Percentiles rank a stretch among this genome's conserved stretches.
Conservation (phyloP, 768 basidiomycete species). For the Pulveroboletus sp. region DNA sequence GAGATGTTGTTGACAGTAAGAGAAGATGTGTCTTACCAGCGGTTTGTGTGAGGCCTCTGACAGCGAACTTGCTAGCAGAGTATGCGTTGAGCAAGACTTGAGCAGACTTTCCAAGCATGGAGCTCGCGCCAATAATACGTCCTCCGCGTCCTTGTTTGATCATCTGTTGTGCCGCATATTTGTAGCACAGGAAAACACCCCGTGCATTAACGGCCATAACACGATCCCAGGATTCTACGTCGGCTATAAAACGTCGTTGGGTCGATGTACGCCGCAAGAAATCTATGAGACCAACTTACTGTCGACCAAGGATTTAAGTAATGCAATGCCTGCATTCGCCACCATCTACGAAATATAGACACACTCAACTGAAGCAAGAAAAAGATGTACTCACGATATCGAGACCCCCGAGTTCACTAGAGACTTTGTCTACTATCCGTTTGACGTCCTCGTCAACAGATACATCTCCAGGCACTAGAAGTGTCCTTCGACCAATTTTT, state of each 20-base stretch:
- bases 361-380: neutral
- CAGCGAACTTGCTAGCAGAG: conserved; percentile 14
- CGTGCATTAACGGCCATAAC: conserved; percentile 15
- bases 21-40: conserved; percentile 10
- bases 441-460: conserved; percentile 4
- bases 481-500: neutral
- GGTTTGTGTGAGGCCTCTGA: conserved; percentile 9
- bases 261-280: too few relatives aligned
- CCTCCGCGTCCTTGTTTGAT: conserved; percentile 14
- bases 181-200: conserved; percentile 25
- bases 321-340: conserved; percentile 10
- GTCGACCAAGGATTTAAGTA: conserved; percentile 1
- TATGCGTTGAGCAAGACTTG: conserved; percentile 8
- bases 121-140: conserved; percentile 6
- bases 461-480: conserved; percentile 1
- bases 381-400: conserved; percentile 15
- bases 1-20: too few relatives aligned
- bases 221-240: conserved; percentile 26
- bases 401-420: conserved; percentile 7
- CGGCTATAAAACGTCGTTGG: too few relatives aligned
- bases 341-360: conserved; percentile 14
- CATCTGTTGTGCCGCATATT: conserved; percentile 22
- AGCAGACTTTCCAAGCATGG: neutral
- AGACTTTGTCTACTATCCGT: conserved; percentile 10
- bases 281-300: conserved; percentile 1